Percentiles rank a stretch among this genome's conserved stretches.
These are phyloP conservation scores for Termitomyces bulborhizus DNA, from an alignment of 768 basidiomycete species.

Conservation along the genomic window DNA sequence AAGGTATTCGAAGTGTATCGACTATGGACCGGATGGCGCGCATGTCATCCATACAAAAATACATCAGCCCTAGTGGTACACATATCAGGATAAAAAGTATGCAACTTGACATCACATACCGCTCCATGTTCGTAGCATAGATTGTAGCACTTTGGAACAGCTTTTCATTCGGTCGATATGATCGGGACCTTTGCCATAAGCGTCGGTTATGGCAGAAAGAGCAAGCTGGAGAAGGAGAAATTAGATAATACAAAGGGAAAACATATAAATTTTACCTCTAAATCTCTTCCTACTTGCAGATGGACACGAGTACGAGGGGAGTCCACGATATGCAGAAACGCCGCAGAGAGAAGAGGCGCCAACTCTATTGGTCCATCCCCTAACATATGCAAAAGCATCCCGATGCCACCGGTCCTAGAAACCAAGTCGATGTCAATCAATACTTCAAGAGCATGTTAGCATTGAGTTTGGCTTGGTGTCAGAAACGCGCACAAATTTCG, in stretches of 20 bases:
- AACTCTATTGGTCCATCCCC: constrained; percentile 89
- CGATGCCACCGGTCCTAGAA: constrained; percentile 73
- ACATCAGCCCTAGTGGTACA: constrained; percentile 68
- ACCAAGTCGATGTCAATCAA: constrained; percentile 85
- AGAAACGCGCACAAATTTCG: constrained; percentile 68
- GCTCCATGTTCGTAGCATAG: constrained; percentile 89
- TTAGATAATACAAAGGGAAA: background rate
- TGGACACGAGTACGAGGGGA: constrained; percentile 76
- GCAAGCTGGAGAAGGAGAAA: constrained; percentile 50
- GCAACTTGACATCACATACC: constrained; percentile 43
- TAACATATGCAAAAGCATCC: constrained; percentile 78
- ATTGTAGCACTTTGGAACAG: constrained; percentile 69
- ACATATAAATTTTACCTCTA: constrained; percentile 59
- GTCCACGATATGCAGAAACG: constrained; percentile 82
- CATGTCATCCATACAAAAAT: constrained; percentile 88
- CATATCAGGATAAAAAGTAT: background rate
- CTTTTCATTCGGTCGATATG: constrained; percentile 77
- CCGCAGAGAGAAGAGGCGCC: constrained; percentile 67
- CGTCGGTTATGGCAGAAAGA: constrained; percentile 86
- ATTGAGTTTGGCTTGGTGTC: background rate
- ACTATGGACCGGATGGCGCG: constrained; percentile 80
- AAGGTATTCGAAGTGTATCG: constrained; percentile 83
- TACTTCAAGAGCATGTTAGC: constrained; percentile 38
- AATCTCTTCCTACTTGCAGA: constrained; percentile 74
- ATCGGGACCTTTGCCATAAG: constrained; percentile 77